Evolutionary conservation across 2,329 filamentous ascomycete species (phyloP).

Genomic region (Stagonosporopsis cucurbitacearum): DNA sequence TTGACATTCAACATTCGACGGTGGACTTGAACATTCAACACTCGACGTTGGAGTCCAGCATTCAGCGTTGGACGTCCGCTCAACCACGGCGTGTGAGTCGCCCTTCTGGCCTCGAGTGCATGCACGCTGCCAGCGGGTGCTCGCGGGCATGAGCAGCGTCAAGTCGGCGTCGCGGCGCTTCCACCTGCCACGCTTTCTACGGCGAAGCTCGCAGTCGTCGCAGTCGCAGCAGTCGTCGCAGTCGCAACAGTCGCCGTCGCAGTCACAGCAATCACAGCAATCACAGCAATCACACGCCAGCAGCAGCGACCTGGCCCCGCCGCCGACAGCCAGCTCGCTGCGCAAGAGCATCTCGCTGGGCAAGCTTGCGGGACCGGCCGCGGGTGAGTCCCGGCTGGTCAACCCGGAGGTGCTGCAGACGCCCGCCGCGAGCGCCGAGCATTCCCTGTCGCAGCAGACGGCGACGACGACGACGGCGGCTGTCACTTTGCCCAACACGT

Average conservation of each 20-base stretch:
- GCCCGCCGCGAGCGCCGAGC: constrained; percentile 24
- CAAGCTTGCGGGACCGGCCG: constrained; percentile 35
- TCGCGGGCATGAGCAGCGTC: constrained; percentile 44
- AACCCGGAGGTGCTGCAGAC: constrained; percentile 36
- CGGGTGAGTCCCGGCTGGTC: constrained; percentile 27
- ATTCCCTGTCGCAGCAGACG: constrained; percentile 25
- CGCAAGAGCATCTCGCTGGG: constrained; percentile 41
- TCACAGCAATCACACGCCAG: too few species aligned
- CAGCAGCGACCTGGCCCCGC: constrained; percentile 31
- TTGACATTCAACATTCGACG: too few species aligned
- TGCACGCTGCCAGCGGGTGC: constrained; percentile 30
- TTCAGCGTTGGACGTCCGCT: background rate
- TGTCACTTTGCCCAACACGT: constrained; percentile 9
- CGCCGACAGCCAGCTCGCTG: constrained; percentile 24
- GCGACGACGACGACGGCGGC: constrained; percentile 17
- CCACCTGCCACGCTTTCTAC: constrained; percentile 36
- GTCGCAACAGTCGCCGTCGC: too few species aligned
- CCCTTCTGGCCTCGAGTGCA: constrained; percentile 15
- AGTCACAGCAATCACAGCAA: too few species aligned
- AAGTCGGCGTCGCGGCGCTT: constrained; percentile 40
- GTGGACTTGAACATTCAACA: too few species aligned
- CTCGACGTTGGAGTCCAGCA: background rate
- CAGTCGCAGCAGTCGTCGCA: too few species aligned
- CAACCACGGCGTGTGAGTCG: constrained; percentile 2
- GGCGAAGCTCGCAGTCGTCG: constrained; percentile 35